Conservation (phyloP, 177 flowering plant genomes). For the Tripterygium wilfordii region DNA sequence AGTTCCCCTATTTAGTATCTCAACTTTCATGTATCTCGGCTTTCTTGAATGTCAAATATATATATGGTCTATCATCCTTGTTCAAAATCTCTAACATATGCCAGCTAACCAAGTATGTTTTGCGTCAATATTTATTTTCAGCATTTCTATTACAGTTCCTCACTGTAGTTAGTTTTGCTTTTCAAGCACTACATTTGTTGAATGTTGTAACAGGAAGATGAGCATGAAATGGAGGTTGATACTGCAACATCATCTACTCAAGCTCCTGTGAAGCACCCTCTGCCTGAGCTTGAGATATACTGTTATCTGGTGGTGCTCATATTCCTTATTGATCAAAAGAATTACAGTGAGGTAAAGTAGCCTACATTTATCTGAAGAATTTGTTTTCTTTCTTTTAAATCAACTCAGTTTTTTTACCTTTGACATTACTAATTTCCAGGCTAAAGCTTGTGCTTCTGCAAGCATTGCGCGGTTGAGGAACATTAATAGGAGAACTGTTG, state of each 20-base stretch:
- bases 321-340: constrained; percentile 88
- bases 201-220: too few species aligned
- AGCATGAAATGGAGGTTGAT: constrained; percentile 92
- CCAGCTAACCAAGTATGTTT: too few species aligned
- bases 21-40: too few species aligned
- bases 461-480: constrained; percentile 77
- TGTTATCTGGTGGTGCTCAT: constrained; percentile 81
- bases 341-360: constrained; percentile 54
- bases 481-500: constrained; percentile 82
- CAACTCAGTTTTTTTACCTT: too few species aligned
- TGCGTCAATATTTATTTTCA: too few species aligned
- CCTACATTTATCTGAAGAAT: not conserved
- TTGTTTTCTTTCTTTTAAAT: not conserved
- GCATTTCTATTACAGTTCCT: too few species aligned
- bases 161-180: too few species aligned
- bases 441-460: constrained; percentile 84
- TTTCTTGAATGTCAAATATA: too few species aligned
- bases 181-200: too few species aligned
- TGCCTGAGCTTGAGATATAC: constrained; percentile 88
- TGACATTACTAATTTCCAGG: constrained; percentile 35
- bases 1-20: too few species aligned
- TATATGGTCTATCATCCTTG: too few species aligned
- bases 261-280: constrained; percentile 47
- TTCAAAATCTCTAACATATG: too few species aligned
- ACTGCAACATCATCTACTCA: constrained; percentile 61